A percentile compares a stretch with the other conserved stretches of the same genome.
These are phyloP conservation scores for Curvularia hawaiiensis DNA, from an alignment of 2,329 filamentous ascomycete species.

Conservation along the genomic window DNA sequence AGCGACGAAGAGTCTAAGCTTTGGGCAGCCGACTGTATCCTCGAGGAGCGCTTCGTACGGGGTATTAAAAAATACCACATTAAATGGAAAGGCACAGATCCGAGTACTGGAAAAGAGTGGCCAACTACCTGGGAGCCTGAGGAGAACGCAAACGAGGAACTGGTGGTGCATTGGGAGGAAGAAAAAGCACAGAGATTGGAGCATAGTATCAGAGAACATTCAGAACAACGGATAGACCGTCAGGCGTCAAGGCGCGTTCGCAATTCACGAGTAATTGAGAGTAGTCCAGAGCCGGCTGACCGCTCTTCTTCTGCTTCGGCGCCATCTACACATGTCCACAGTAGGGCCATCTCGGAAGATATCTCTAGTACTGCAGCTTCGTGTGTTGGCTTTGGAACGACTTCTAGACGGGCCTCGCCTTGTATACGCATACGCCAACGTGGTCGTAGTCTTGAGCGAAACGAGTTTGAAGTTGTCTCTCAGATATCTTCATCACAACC, in stretches of 20 bases:
- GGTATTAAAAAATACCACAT: slow-evolving; percentile 54
- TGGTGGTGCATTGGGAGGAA: slow-evolving; percentile 40
- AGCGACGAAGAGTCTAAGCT: neutral
- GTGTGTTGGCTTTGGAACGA: neutral
- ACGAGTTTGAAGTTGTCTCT: slow-evolving; percentile 30
- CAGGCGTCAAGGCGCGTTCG: slow-evolving; percentile 7
- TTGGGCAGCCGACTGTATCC: slow-evolving; percentile 24
- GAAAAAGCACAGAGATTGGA: slow-evolving; percentile 6
- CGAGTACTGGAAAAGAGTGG: slow-evolving; percentile 55
- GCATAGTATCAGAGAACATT: neutral
- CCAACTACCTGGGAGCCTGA: slow-evolving; percentile 59
- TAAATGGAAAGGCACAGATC: slow-evolving; percentile 60
- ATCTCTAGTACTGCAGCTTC: neutral
- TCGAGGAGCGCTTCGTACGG: slow-evolving; percentile 25
- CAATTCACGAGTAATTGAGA: slow-evolving; percentile 22
- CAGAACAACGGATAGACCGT: neutral
- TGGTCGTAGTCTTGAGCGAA: slow-evolving; percentile 24
- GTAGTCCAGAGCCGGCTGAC: slow-evolving; percentile 18
- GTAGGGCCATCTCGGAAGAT: neutral
- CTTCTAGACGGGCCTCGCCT: slow-evolving; percentile 10
- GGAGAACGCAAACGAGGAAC: slow-evolving; percentile 37
- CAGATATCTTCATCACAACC: slow-evolving; percentile 18
- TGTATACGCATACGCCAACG: slow-evolving; percentile 23
- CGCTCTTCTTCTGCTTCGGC: neutral
- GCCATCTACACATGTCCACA: slow-evolving; percentile 9